A percentile compares a stretch with the other conserved stretches of the same genome.
These are phyloP conservation scores for Penstemon barbatus DNA, from an alignment of 257 asterid genomes.

Conservation along the genomic window DNA sequence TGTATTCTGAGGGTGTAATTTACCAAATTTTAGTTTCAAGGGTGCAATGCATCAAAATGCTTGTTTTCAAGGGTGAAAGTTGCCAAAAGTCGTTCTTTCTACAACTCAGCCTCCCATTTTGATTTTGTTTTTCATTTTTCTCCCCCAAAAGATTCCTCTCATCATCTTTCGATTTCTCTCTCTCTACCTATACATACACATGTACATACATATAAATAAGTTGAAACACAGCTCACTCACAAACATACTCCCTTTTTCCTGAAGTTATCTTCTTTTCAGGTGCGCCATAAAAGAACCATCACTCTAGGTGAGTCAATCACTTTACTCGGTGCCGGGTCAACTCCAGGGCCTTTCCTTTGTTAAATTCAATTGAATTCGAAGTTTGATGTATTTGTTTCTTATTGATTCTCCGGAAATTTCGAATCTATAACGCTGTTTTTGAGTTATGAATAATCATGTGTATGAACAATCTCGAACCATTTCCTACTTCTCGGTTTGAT, in stretches of 20 bases:
- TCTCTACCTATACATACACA: background rate
- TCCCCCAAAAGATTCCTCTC: background rate
- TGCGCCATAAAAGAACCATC: background rate
- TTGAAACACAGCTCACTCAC: background rate
- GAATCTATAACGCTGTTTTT: conserved; percentile 1
- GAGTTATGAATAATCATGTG: background rate
- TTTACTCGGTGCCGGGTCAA: background rate
- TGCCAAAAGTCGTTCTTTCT: no score
- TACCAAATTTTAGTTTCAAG: no score
- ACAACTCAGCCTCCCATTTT: background rate
- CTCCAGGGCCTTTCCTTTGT: background rate
- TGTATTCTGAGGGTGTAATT: no score
- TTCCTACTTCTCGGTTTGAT: conserved; percentile 1
- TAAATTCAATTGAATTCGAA: background rate
- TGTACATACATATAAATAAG: background rate
- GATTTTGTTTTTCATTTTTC: background rate
- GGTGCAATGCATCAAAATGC: no score
- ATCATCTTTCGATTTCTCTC: background rate
- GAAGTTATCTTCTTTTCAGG: background rate
- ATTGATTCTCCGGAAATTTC: background rate
- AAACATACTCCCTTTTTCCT: background rate
- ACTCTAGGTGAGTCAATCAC: background rate
- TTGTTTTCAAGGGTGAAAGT: no score
- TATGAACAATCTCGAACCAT: background rate
- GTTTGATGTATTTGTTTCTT: background rate